Evolutionary conservation across 345 rosid species (phyloP), one percentile per base, ranked within the genome.

Genomic region (Boechera retrofracta): DNA sequence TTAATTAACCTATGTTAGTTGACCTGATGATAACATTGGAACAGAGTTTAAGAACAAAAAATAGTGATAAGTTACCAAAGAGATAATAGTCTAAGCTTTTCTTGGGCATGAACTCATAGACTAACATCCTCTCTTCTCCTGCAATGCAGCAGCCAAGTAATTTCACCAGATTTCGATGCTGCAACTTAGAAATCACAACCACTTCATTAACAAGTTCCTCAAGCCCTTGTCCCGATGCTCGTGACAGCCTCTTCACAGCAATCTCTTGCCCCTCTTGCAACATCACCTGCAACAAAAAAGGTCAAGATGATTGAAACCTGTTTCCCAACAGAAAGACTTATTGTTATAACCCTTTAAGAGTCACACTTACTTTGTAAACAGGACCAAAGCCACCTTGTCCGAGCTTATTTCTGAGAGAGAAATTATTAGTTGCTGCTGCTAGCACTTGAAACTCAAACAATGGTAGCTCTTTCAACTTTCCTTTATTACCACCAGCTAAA

Each of bases 181-280:
- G 94, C 47, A 91, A 86, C 71, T 83, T 85, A 3, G 91, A 77
- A 44, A 91, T 88, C 64, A 89, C 78, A 26, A 78, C 36, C 45
- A 89, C 86, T 77, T 91, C 93, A 65, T 86, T 91, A 55, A 75
- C 82, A 73, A 91, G 86, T 62, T 89, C 92, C 47, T 77, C 76
- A 1, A 82, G 67, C 5, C 95, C 97, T 79, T 88, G 93, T 53
- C 88, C 84, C 0, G 96, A 91, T 41, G 73, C 77, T 15, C 83
- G 69, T 6, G 90, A 84, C 2, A 87, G 74, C 55, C 88, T 84
- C 75, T 91, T 91, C 51, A 86, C 87, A 6, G 90, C 97, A 55
- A 91, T 77, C 56, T 82, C 81, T 49, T 45, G 75, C 48, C 88
- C 88, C 65, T 80, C 65, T 0, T 57, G 38, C 33, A 91, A 62